Base-by-base conservation (phyloP, 768 basidiomycete genomes). In the Leccinum longicurvipes region DNA sequence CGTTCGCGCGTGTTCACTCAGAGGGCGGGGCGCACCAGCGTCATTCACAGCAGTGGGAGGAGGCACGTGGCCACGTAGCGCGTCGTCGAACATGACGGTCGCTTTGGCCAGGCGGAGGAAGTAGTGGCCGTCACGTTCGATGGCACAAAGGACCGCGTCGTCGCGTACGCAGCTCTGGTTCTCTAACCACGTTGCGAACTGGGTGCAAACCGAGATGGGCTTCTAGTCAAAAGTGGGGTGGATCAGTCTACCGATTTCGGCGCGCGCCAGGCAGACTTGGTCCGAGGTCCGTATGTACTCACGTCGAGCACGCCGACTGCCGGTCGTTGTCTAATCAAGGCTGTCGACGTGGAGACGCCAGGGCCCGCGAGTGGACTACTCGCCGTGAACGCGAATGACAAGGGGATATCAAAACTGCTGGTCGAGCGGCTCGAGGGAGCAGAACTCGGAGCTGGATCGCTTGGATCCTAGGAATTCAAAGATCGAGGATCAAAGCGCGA, bases 101-200 rank as follows among this genome's bases (percentile, higher is more conserved):
- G 56, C 56, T 7, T 23, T 56, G 11, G 64, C 69, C 24, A 68
- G 14, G 24, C 50, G 46, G 24, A 70, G 55, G 19, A 68, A 49
- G 9, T 29, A 31, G 1, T 29, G 23, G 0, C 61, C 66, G 10
- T 68, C 67, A 0, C 67, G 66, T 36, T 68, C 66, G 50, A 70
- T n/a, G 9, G 68, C 63, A 4, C 39, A 27, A 6, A 48, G 6
- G 2, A 68, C 36, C 19, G 10, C 14, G 0, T 39, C 57, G 11
- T 34, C 48, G 0, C 50, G 25, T 47, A 57, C 54, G 47, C n/a
- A 57, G 0, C 0, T 53, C 5, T 64, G 57, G 4, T 7, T 53
- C 28, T 65, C 63, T 1, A 67, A 17, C 60, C 65, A 67, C 29
- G 53, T 46, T 0, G 58, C 63, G 39, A 65, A 67, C 1, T 19